Base-by-base conservation (phyloP, 192 early-diverging fungal species). In the Backusella parvicylindrica region DNA sequence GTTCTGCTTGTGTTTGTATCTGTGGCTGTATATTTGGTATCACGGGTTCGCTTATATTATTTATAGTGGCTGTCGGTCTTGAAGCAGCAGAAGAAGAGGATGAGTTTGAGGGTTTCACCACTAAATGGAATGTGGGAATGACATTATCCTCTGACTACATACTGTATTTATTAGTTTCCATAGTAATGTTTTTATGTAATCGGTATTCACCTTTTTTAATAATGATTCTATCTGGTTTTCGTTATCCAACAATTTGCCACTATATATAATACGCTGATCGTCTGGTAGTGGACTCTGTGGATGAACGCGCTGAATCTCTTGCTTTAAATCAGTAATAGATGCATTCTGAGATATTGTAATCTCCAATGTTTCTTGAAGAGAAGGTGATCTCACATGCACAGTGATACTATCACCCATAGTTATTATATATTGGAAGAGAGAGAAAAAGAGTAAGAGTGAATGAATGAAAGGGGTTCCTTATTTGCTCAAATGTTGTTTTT, bases 221-320 rank as follows among this genome's bases (percentile, higher is more conserved):
- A 82, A 28, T 63, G 65, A 38, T 1, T 35, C 12, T n/a, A 82
- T 23, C 8, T 49, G 16, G 18, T 76, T 74, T n/a, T 40, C 38
- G 69, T 82, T 77, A 21, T 56, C 31, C 18, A 82, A n/a, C 33
- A 78, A 31, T 56, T 75, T 82, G 13, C 81, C 81, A n/a, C 74
- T 71, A 32, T 64, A 75, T 43, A 82, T 82, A 31, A 82, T 66
- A 31, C 81, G 81, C 28, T 82, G 81, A 33, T 78, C 49, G n/a
- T 13, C 38, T 11, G 77, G 47, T 13, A 36, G n/a, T 64, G 81
- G 81, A 18, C 73, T 60, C 21, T 73, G 70, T n/a, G 76, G 81
- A 75, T 82, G 81, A 41, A 70, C 49, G 7, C 30, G 32, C 37
- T 71, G 77, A 26, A 82, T 66, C 7, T 47, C 21, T 30, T 64